Evolutionary conservation across 1,284 basidiomycete genomes (phyloP).

Genomic region (Ceratobasidium sp.): DNA sequence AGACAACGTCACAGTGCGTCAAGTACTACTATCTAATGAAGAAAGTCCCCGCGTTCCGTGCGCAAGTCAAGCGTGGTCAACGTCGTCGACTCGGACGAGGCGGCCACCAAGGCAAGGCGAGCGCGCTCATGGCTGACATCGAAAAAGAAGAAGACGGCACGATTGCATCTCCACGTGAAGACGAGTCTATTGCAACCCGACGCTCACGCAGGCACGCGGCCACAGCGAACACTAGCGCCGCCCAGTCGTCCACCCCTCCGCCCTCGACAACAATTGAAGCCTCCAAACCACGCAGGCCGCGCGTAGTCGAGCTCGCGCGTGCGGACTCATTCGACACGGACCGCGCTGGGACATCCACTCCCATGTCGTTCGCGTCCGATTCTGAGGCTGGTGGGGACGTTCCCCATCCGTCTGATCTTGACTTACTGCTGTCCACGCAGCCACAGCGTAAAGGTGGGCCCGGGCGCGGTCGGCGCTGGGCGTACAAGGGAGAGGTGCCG

Average conservation of each 20-base stretch:
- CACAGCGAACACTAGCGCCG: conserved; percentile 3
- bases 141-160: conserved; percentile 50
- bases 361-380: conserved; percentile 25
- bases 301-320: conserved; percentile 34
- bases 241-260: conserved; percentile 12
- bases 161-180: conserved; percentile 43
- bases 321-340: conserved; percentile 25
- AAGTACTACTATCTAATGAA: conserved; percentile 96
- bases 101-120: conserved; percentile 69
- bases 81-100: conserved; percentile 70
- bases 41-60: conserved; percentile 85
- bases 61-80: conserved; percentile 72
- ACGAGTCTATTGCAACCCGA: conserved; percentile 45
- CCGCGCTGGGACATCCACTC: conserved; percentile 21
- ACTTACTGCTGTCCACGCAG: conserved; percentile 35
- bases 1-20: conserved; percentile 90
- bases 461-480: conserved; percentile 39
- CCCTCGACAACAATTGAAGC: not conserved
- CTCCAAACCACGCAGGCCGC: conserved; percentile 20
- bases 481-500: conserved; percentile 34
- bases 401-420: conserved; percentile 30
- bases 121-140: conserved; percentile 81
- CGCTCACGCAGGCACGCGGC: conserved; percentile 23
- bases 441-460: conserved; percentile 36
- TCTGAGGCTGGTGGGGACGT: conserved; percentile 26